Evolutionary conservation across 805 yeast genomes (phyloP), one percentile per base, ranked within the genome.

Genomic region (Maudiozyma pseudohumilis): DNA sequence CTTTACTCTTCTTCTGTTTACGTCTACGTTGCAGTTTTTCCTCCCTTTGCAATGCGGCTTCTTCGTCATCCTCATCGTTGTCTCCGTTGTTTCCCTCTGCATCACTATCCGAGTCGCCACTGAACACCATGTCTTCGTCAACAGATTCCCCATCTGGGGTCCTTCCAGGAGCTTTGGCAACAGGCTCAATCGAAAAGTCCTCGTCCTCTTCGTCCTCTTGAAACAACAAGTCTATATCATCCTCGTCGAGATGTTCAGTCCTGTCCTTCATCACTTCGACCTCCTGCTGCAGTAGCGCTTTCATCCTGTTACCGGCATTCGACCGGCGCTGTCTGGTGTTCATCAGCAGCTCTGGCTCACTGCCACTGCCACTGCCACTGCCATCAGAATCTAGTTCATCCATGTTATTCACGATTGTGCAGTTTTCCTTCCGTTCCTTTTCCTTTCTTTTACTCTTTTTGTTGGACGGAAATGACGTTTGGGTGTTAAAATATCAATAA

Each of bases 291-390:
- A 92, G 63, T 42, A 92, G 68, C 40, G 76, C 75, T 50, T 75
- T 74, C 55, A 92, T 65, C 38, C 92, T 68, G 36, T 84, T 80
- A 12, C 98, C 98, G 2, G 98, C 98, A 61, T 89, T 92, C 31
- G 86, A 60, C 38, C 98, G 74, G 45, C 85, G 68, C 42, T 75
- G 64, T 43, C 96, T 72, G 3, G 94, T 80, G 16, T 82, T 75
- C 48, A 81, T 80, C 39, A 86, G 67, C 49, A 74, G 69, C 32
- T 77, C 80, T 26, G 66, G 72, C 17, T 47, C 43, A 30, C 38
- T 36, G 15, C 29, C 38, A 17, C 40, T 39, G n/a, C n/a, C n/a
- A n/a, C n/a, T n/a, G n/a, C n/a, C n/a, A n/a, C n/a, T n/a, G 10
- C 21, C 30, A 32, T 31, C 16, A 3, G 38, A 32, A 24, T 40